phyloP scores from a whole-genome alignment of 768 basidiomycete species.

The Leccinellum luteum region DNA sequence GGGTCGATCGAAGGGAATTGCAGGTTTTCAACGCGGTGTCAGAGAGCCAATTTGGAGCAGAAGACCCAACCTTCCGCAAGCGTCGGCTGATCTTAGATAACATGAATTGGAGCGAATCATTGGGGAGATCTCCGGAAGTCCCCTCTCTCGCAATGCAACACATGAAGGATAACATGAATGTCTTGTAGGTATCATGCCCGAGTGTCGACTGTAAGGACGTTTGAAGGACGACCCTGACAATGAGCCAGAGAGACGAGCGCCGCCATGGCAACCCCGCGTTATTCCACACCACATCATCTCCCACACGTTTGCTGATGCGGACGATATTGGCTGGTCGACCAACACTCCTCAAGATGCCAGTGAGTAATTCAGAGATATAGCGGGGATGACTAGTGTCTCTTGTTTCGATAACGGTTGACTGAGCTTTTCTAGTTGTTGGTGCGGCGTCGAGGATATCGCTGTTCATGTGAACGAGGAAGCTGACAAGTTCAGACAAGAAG shows the following conservation, averaged over 20 bases:
- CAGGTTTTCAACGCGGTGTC: conserved; percentile 37
- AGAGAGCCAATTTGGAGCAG: conserved; percentile 34
- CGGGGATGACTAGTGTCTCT: conserved; percentile 2
- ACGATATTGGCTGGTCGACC: background rate
- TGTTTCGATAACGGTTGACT: conserved; percentile 5
- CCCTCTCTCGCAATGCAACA: conserved; percentile 25
- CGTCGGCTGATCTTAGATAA: conserved; percentile 28
- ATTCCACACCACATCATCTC: conserved; percentile 9
- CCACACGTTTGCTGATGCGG: background rate
- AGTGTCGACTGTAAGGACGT: conserved; percentile 23
- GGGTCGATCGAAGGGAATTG: conserved; percentile 8
- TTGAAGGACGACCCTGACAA: conserved; percentile 35
- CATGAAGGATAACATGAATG: conserved; percentile 45
- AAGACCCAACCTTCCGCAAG: conserved; percentile 23
- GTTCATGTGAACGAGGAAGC: conserved; percentile 37
- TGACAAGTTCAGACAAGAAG: conserved; percentile 36
- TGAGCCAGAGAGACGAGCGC: conserved; percentile 36
- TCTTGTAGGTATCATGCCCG: conserved; percentile 38
- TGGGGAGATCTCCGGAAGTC: conserved; percentile 9
- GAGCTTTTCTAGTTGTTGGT: conserved; percentile 4
- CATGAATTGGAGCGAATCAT: conserved; percentile 31
- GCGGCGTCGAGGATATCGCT: conserved; percentile 31
- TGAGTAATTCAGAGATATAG: background rate
- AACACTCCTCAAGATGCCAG: background rate
- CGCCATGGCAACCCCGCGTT: conserved; percentile 22